These are phyloP conservation scores for Peniophora sp. DNA, from an alignment of 1,284 basidiomycete genomes.

Conservation along the genomic window DNA sequence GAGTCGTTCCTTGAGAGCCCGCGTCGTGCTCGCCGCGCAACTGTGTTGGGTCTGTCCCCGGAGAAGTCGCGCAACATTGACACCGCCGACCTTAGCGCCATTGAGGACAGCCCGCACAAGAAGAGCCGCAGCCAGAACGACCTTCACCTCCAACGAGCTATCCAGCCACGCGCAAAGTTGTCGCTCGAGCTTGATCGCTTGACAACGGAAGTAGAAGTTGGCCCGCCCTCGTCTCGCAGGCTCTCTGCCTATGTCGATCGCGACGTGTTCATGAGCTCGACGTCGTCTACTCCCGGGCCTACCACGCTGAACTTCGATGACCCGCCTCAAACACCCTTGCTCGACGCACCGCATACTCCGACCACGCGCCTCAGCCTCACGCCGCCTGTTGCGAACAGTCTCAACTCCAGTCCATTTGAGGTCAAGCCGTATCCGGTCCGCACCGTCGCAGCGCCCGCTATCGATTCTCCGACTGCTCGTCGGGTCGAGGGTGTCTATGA, in stretches of 20 bases:
- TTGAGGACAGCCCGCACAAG: constrained; percentile 46
- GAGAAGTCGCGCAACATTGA: constrained; percentile 20
- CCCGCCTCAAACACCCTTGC: constrained; percentile 17
- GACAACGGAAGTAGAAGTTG: constrained; percentile 29
- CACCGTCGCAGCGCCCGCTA: constrained; percentile 23
- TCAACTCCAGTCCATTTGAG: constrained; percentile 48
- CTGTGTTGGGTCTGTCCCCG: constrained; percentile 56
- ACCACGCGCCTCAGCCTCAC: constrained; percentile 7
- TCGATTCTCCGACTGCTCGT: constrained; percentile 48
- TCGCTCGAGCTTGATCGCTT: constrained; percentile 55
- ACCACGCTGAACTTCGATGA: constrained; percentile 17
- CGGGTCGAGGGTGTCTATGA: constrained; percentile 67
- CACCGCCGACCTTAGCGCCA: constrained; percentile 20
- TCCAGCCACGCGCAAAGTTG: constrained; percentile 52
- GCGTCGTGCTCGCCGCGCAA: constrained; percentile 51
- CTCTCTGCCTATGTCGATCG: constrained; percentile 58
- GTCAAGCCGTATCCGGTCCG: constrained; percentile 57
- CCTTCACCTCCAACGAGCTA: constrained; percentile 43
- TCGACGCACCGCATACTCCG: constrained; percentile 4
- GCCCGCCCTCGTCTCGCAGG: constrained; percentile 38
- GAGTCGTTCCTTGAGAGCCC: constrained; percentile 35
- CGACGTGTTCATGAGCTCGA: constrained; percentile 44
- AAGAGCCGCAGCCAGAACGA: constrained; percentile 60
- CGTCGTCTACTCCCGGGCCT: neutral
- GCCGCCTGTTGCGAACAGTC: constrained; percentile 30